Base-by-base conservation (phyloP, 768 basidiomycete genomes). In the Phaffia australis region DNA sequence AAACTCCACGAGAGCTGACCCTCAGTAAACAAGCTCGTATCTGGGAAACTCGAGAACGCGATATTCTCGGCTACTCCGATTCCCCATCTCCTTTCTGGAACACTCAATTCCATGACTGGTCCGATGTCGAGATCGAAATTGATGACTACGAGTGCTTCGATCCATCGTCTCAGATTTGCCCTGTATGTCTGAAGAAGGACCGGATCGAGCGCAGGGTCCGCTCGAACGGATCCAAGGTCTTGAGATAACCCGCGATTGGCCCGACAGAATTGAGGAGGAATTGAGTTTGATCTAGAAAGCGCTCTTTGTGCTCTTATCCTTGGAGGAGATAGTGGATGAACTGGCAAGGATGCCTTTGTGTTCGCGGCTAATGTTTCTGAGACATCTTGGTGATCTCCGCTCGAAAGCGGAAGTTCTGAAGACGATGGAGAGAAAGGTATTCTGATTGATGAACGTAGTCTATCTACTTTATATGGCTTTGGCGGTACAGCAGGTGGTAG, bases 1-100 rank as follows among this genome's bases (percentile, higher is more conserved):
- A 94, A 94, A 0, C 88, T 90, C 75, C 94, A 90, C 1, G 81
- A 80, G 72, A 88, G 85, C 0, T 84, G 84, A 7, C 90, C 90
- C 73, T 93, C 85, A 56, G 88, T 85, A 65, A 89, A 89, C 64
- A 88, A 84, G 1, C 84, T 77, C 0, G 90, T 90, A 73, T 97
- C 92, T 0, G 92, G 92, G 72, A 97, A 91, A 0, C 89, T 84
- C 8, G 87, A 88, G 75, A 97, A 97, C 1, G 91, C 88, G 64
- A 69, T 63, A 25, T 64, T 64, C 27, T 69, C 67, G 14, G 27
- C 56, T 0, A 69, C 62, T 47, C 67, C 67, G 11, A 69, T 29
- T 1, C 56, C 60, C 67, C 67, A 69, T 19, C 63, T 25, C 6
- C 67, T 23, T 7, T 50, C 49, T 1, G 67, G 67, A 11, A 63